These are phyloP conservation scores for Trichoderma sp. DNA, from an alignment of 2,329 filamentous ascomycete species.

Conservation along the genomic window DNA sequence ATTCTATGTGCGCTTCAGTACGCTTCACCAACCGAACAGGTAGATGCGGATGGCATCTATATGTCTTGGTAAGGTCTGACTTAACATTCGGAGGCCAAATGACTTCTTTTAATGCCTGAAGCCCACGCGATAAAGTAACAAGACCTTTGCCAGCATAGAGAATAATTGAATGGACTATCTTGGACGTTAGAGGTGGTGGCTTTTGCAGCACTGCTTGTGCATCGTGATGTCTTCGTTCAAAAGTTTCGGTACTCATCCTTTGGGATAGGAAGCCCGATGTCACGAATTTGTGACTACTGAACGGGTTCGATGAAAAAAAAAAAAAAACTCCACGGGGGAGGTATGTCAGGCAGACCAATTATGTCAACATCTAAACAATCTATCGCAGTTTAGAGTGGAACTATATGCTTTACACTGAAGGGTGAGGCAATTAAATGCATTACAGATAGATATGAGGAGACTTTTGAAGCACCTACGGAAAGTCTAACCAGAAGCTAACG, in stretches of 20 bases:
- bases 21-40: background rate
- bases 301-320: background rate
- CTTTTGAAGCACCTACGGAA: too few relatives aligned
- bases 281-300: background rate
- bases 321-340: background rate
- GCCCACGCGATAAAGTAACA: background rate
- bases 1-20: background rate
- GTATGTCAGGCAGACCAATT: rapidly evolving
- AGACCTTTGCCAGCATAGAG: background rate
- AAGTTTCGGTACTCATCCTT: background rate
- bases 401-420: background rate
- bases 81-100: background rate
- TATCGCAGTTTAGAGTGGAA: too few relatives aligned
- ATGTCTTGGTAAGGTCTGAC: background rate
- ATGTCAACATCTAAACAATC: background rate
- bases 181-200: background rate
- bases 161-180: background rate
- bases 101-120: background rate
- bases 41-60: background rate
- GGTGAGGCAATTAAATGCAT: too few relatives aligned
- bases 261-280: background rate
- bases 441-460: too few relatives aligned
- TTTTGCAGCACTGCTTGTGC: background rate
- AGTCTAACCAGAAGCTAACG: too few relatives aligned
- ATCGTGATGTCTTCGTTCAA: background rate